A percentile compares a stretch with the other conserved stretches of the same genome.
phyloP scores from a whole-genome alignment of 768 basidiomycete genomes.

The Artomyces pyxidatus region DNA sequence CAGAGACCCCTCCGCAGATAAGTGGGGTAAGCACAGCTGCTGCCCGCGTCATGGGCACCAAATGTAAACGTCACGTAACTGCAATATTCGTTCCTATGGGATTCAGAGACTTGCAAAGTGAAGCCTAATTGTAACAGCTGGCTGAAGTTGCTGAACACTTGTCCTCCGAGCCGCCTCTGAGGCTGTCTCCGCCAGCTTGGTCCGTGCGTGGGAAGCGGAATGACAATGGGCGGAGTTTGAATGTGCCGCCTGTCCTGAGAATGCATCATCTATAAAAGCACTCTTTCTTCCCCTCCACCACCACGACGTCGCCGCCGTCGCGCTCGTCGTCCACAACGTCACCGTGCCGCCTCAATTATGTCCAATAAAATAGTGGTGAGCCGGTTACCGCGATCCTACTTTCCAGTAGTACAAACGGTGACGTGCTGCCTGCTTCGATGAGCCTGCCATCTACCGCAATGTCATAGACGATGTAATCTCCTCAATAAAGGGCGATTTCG shows the following conservation, averaged over 20 bases:
- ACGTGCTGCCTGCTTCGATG: constrained; percentile 44
- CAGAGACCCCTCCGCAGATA: too few relatives aligned
- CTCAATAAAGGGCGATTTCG: constrained; percentile 87
- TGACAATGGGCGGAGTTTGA: constrained; percentile 33
- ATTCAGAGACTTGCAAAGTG: too few relatives aligned
- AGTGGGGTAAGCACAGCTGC: too few relatives aligned
- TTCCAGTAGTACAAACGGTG: constrained; percentile 46
- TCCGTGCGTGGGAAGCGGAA: constrained; percentile 40
- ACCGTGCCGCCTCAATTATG: constrained; percentile 44
- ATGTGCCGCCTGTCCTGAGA: constrained; percentile 30
- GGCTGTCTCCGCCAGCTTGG: too few relatives aligned
- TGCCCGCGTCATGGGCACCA: too few relatives aligned
- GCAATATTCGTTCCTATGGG: too few relatives aligned
- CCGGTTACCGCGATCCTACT: constrained; percentile 56
- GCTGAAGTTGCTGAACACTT: too few relatives aligned
- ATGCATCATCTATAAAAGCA: constrained; percentile 34
- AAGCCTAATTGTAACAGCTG: too few relatives aligned
- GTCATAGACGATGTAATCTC: constrained; percentile 96
- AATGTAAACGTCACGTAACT: too few relatives aligned
- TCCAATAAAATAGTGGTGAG: constrained; percentile 99
- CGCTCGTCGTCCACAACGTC: constrained; percentile 21
- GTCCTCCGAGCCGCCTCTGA: too few relatives aligned
- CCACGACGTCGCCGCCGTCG: constrained; percentile 22
- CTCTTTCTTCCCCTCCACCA: constrained; percentile 26
- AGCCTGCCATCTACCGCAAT: constrained; percentile 85